Percentiles rank a stretch among this genome's conserved stretches.
These are phyloP conservation scores for Striga hermonthica DNA, from an alignment of 305 asterid genomes.

Conservation along the genomic window DNA sequence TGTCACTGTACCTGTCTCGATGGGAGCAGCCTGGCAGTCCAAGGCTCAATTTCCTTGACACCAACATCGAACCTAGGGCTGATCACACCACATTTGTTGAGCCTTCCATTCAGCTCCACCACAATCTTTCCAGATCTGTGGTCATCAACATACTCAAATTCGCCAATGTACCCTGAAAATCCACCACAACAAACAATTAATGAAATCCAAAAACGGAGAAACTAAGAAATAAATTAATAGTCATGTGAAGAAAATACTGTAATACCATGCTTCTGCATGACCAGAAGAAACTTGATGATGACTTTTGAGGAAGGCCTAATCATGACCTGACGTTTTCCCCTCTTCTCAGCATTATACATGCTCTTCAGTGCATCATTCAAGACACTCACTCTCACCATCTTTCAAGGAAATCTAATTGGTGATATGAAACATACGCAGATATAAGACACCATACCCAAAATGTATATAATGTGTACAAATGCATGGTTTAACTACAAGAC, in stretches of 20 bases:
- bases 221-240: too few relatives aligned
- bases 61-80: constrained; percentile 36
- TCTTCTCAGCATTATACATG: neutral
- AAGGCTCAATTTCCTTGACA: constrained; percentile 47
- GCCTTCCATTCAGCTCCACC: neutral
- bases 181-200: neutral
- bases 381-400: neutral
- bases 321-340: neutral
- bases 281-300: neutral
- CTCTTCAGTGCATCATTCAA: neutral
- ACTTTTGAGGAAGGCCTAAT: neutral
- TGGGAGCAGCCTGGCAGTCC: constrained; percentile 49
- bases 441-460: too few relatives aligned
- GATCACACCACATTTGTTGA: neutral
- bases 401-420: neutral
- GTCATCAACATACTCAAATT: neutral
- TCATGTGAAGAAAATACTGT: neutral
- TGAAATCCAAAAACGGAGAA: too few relatives aligned
- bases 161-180: neutral
- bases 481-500: too few relatives aligned
- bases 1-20: constrained; percentile 37
- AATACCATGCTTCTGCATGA: neutral
- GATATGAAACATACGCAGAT: too few relatives aligned
- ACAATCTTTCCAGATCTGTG: neutral
- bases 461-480: too few relatives aligned